These are phyloP conservation scores for Syncephalastrum racemosum DNA, from an alignment of 371 early-diverging fungal genomes.

Conservation along the genomic window DNA sequence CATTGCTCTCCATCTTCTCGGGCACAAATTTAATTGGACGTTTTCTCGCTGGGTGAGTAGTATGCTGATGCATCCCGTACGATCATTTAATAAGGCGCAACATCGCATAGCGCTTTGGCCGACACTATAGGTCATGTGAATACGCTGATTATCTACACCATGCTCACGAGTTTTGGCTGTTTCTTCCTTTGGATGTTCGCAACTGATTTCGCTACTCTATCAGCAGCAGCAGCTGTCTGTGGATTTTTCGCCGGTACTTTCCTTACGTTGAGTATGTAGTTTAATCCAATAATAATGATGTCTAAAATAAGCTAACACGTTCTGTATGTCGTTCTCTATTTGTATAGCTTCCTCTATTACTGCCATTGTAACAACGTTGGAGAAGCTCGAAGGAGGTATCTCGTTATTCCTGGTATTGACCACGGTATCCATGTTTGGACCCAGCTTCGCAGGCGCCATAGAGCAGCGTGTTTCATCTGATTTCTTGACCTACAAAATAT, in stretches of 20 bases:
- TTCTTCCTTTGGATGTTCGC: constrained; percentile 45
- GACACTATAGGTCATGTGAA: too few species aligned
- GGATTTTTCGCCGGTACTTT: constrained; percentile 43
- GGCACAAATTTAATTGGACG: too few species aligned
- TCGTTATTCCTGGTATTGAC: constrained; percentile 27
- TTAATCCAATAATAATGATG: too few species aligned
- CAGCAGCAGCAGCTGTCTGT: constrained; percentile 32
- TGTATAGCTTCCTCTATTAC: constrained; percentile 32
- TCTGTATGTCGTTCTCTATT: background rate
- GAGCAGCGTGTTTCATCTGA: constrained; percentile 12
- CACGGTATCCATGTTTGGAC: constrained; percentile 29
- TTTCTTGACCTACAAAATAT: constrained; percentile 30
- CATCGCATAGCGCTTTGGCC: too few species aligned
- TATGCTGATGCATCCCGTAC: too few species aligned
- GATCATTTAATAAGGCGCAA: too few species aligned
- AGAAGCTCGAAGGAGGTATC: constrained; percentile 29
- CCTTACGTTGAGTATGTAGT: constrained; percentile 26
- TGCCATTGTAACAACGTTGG: constrained; percentile 24
- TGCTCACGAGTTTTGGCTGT: too few species aligned
- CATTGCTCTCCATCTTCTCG: too few species aligned
- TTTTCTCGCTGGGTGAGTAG: too few species aligned
- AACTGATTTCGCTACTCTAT: constrained; percentile 25
- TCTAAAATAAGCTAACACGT: too few species aligned
- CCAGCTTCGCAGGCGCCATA: constrained; percentile 31
- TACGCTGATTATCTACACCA: too few species aligned